A percentile compares a stretch with the other conserved stretches of the same genome.
Evolutionary conservation across 352 stramenopile species (phyloP).

Genomic region (Phytophthora pini): DNA sequence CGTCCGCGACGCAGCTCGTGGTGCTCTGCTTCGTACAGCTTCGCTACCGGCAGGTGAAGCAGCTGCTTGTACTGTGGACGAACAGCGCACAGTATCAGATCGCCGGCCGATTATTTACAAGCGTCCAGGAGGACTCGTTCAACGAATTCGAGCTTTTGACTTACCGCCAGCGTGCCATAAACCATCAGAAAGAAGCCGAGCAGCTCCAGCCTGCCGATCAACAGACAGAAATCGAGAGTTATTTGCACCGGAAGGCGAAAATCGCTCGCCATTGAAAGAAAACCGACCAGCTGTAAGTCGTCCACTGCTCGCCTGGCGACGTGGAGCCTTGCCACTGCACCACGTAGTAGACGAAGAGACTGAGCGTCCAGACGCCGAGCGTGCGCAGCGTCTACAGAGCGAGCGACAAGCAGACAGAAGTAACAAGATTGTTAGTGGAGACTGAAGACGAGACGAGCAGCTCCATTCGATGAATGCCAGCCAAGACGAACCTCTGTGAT

Average conservation of each 20-base stretch:
- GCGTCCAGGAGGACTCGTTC: conserved; percentile 8
- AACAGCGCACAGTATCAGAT: conserved; percentile 4
- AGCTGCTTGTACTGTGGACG: conserved; percentile 83
- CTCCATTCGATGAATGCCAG: conserved; percentile 7
- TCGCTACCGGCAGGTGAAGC: conserved; percentile 49
- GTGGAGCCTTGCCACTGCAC: conserved; percentile 65
- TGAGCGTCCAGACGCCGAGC: conserved; percentile 78
- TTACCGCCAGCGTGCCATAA: conserved; percentile 77
- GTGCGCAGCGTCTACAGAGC: conserved; percentile 71
- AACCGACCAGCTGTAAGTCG: conserved; percentile 69
- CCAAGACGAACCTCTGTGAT: conserved; percentile 69
- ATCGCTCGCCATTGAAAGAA: background rate
- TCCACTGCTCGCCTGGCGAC: conserved; percentile 78
- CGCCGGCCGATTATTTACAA: conserved; percentile 4
- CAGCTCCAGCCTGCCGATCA: conserved; percentile 65
- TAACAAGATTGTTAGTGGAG: conserved; percentile 16
- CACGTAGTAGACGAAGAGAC: conserved; percentile 84
- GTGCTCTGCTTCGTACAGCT: conserved; percentile 62
- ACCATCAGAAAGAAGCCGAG: conserved; percentile 81
- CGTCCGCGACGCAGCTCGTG: conserved; percentile 36
- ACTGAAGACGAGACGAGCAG: conserved; percentile 11
- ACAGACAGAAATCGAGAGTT: background rate
- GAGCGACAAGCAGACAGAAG: conserved; percentile 9
- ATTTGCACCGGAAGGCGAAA: conserved; percentile 1
- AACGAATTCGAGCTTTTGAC: conserved; percentile 16